Conservation (phyloP, 495 filamentous ascomycete genomes). For the Talaromyces ruber region DNA sequence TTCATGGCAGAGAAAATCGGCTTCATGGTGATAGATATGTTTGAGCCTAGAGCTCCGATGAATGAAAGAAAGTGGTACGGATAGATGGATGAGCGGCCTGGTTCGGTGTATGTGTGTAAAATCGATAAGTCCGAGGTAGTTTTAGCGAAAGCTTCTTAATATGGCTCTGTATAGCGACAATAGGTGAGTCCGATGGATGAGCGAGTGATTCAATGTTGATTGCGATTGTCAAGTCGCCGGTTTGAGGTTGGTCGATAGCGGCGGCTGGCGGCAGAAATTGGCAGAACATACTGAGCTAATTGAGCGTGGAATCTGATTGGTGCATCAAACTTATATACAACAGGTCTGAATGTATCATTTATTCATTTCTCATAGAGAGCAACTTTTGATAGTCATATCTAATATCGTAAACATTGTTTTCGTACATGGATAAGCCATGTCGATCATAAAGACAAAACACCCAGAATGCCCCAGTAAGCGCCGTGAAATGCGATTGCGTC, state of each 20-base stretch:
- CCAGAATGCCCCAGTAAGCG: background rate
- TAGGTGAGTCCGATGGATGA: background rate
- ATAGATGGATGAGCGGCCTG: background rate
- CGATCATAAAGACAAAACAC: background rate
- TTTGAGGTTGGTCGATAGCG: background rate
- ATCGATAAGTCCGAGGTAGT: background rate
- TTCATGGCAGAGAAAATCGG: slow-evolving; percentile 82
- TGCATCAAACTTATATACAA: background rate
- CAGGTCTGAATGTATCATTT: background rate
- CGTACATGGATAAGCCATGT: background rate
- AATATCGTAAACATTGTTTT: background rate
- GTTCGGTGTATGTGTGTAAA: background rate
- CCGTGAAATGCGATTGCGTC: background rate
- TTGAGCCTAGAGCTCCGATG: background rate
- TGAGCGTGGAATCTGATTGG: background rate
- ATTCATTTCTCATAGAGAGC: background rate
- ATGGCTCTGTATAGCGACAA: background rate
- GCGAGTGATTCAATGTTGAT: background rate
- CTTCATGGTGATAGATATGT: slow-evolving; percentile 53
- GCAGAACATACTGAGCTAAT: background rate
- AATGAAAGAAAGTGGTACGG: background rate
- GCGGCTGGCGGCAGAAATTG: background rate
- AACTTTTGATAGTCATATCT: background rate
- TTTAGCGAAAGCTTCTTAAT: background rate
- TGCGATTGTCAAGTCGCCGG: background rate